Percentiles rank a stretch among this genome's conserved stretches.
phyloP scores from a whole-genome alignment of 2,329 filamentous ascomycete genomes.

The Exophiala sp. region DNA sequence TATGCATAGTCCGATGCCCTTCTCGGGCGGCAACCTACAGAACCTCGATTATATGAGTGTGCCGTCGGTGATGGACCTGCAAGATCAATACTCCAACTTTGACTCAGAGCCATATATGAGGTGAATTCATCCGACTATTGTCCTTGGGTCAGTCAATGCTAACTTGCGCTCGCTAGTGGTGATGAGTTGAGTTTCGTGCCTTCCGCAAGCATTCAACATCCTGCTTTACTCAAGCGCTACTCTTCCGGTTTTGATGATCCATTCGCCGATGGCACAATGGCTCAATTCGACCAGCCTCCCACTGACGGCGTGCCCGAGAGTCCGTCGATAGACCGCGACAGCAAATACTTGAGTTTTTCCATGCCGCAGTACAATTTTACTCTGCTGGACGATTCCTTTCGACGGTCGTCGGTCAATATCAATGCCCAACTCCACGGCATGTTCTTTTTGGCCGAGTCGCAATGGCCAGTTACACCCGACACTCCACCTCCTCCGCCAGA shows the following conservation, averaged over 20 bases:
- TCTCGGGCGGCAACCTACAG: conserved; percentile 47
- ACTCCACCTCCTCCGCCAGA: conserved; percentile 60
- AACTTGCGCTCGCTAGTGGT: conserved; percentile 37
- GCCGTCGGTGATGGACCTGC: conserved; percentile 52
- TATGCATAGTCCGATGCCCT: conserved; percentile 55
- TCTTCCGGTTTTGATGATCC: conserved; percentile 47
- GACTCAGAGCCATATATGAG: conserved; percentile 59
- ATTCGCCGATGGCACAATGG: conserved; percentile 48
- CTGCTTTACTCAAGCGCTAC: conserved; percentile 48
- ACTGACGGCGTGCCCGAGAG: conserved; percentile 49
- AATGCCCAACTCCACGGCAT: conserved; percentile 64
- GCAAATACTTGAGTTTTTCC: conserved; percentile 72
- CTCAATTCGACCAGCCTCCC: conserved; percentile 41
- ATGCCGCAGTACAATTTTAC: conserved; percentile 59
- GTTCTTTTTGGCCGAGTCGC: conserved; percentile 66
- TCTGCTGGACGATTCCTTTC: conserved; percentile 58
- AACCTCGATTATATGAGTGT: conserved; percentile 47
- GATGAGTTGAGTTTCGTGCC: conserved; percentile 52
- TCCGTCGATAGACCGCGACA: conserved; percentile 61
- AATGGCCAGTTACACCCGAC: conserved; percentile 57
- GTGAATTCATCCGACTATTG: conserved; percentile 39
- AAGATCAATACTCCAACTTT: conserved; percentile 58
- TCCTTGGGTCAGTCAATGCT: conserved; percentile 11
- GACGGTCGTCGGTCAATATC: conserved; percentile 55
- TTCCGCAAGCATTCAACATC: conserved; percentile 37